Percentiles rank a stretch among this genome's conserved stretches.
Evolutionary conservation across 2,329 filamentous ascomycete species (phyloP).

Genomic region (Cladosporium oxysporum): DNA sequence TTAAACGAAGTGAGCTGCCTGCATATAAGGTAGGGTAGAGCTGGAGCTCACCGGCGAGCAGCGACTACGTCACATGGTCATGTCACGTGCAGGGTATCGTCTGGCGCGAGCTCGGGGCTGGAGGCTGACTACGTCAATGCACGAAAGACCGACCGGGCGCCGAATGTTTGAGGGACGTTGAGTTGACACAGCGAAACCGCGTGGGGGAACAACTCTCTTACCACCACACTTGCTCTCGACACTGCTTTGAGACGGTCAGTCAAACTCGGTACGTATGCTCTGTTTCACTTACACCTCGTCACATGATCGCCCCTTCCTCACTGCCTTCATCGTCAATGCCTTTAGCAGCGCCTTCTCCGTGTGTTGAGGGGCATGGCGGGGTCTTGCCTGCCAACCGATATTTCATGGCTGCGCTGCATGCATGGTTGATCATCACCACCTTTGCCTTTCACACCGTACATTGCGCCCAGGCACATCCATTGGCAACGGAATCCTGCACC

Average conservation of each 20-base stretch:
- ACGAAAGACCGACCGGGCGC: background rate
- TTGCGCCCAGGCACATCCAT: background rate
- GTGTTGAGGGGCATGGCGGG: constrained; percentile 16
- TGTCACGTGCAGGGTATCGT: background rate
- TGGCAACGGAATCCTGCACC: background rate
- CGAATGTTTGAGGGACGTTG: constrained; percentile 14
- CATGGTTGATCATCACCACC: constrained; percentile 3
- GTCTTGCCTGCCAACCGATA: constrained; percentile 6
- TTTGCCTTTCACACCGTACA: constrained; percentile 6
- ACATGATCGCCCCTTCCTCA: background rate
- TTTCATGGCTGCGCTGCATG: constrained; percentile 10
- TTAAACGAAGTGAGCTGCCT: background rate
- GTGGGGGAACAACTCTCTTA: constrained; percentile 6
- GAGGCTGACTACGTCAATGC: constrained; percentile 5
- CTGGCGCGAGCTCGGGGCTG: background rate
- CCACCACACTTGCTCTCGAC: constrained; percentile 8
- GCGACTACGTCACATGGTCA: background rate
- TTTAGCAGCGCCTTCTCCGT: background rate
- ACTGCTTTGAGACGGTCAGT: background rate
- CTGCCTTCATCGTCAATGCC: background rate
- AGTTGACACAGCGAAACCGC: background rate
- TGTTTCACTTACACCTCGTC: background rate
- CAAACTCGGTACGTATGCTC: constrained; percentile 1
- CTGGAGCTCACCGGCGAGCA: background rate
- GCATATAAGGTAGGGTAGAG: background rate